phyloP scores from a whole-genome alignment of 164 flowering plant species.

The Liquidambar formosana region DNA sequence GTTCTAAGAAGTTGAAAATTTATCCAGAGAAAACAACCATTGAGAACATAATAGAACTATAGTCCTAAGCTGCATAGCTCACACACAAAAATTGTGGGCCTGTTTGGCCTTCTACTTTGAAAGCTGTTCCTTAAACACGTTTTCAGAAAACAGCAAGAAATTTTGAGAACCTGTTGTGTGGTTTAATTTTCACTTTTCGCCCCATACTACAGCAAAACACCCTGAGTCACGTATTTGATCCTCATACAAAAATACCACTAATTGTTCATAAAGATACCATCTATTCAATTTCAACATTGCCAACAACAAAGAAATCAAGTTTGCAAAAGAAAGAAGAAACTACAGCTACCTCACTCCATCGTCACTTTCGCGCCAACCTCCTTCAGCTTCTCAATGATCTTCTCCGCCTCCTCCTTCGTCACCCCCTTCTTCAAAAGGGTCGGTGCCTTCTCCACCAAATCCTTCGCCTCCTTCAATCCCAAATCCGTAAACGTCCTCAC shows the following conservation, averaged over 20 bases:
- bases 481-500: constrained; percentile 76
- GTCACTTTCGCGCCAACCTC: constrained; percentile 44
- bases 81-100: background rate
- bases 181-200: no score
- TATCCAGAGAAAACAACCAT: background rate
- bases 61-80: background rate
- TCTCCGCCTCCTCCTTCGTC: constrained; percentile 47
- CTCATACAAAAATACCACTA: no score
- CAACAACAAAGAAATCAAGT: background rate
- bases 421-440: constrained; percentile 45
- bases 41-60: background rate
- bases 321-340: background rate
- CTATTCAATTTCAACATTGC: background rate
- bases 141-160: no score
- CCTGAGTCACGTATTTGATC: no score
- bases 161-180: no score
- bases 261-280: background rate
- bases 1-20: background rate
- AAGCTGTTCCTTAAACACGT: no score
- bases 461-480: constrained; percentile 67
- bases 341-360: constrained; percentile 37
- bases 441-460: constrained; percentile 50
- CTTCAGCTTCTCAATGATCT: constrained; percentile 45
- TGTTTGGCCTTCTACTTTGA: no score
- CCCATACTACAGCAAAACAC: background rate